Evolutionary conservation across 2,329 filamentous ascomycete genomes (phyloP).

Genomic region (Fusarium fracticaudum): DNA sequence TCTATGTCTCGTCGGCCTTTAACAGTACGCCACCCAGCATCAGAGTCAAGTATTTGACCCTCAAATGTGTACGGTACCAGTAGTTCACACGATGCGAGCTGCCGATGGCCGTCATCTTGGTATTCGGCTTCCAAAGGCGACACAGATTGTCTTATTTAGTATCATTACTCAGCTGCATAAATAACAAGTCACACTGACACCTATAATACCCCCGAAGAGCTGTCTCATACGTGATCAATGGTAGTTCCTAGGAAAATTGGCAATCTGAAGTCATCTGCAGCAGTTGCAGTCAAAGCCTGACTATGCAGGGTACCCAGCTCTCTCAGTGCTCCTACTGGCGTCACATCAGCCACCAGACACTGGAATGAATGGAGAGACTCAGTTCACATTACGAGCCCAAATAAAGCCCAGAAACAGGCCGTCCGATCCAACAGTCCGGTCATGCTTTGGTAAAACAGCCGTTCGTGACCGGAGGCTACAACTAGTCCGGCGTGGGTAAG

Average conservation of each 20-base stretch:
- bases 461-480: neutral
- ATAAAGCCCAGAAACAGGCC: constrained; percentile 3
- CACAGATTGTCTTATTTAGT: neutral
- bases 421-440: neutral
- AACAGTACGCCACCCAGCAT: neutral
- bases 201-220: neutral
- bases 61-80: neutral
- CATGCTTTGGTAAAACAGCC: neutral
- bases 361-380: constrained; percentile 24
- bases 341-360: neutral
- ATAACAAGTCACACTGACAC: neutral
- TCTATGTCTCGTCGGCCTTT: neutral
- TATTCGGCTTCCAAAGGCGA: neutral
- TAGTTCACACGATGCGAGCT: neutral
- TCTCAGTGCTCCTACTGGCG: neutral
- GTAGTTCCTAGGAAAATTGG: neutral
- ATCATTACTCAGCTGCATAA: neutral
- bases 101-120: neutral
- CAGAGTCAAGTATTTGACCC: neutral
- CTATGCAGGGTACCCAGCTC: neutral
- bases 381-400: constrained; percentile 1
- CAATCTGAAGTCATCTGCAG: neutral
- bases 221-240: neutral
- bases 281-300: neutral
- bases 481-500: neutral